Conservation (phyloP, 2,329 filamentous ascomycete genomes). For the Cryoendolithus antarcticus region DNA sequence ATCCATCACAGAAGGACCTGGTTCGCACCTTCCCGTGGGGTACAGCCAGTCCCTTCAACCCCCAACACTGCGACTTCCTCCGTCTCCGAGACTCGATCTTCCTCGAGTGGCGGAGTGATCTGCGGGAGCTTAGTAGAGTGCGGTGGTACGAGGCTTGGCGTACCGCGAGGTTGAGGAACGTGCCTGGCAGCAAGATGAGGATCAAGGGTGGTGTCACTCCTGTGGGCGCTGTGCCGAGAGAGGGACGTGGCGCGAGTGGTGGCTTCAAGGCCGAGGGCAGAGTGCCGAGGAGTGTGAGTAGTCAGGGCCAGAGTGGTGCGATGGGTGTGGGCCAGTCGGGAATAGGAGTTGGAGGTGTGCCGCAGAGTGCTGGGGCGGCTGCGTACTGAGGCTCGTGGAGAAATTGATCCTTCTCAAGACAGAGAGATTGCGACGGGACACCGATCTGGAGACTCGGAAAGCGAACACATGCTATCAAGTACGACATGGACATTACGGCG, state of each 20-base stretch:
- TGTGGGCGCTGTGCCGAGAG: constrained; percentile 19
- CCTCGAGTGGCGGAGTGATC: constrained; percentile 79
- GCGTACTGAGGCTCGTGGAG: no score
- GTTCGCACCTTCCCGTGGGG: constrained; percentile 90
- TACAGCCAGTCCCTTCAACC: constrained; percentile 85
- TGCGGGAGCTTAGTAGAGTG: constrained; percentile 80
- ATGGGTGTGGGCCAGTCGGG: background rate
- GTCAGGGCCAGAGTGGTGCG: background rate
- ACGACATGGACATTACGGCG: no score
- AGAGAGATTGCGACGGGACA: no score
- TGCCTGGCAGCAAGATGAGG: constrained; percentile 13
- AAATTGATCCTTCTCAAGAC: no score
- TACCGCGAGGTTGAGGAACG: constrained; percentile 40
- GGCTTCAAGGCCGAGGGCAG: constrained; percentile 2
- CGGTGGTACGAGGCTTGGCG: constrained; percentile 96
- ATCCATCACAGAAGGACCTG: constrained; percentile 57
- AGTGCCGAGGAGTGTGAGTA: constrained; percentile 10
- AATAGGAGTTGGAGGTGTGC: no score
- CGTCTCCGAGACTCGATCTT: constrained; percentile 87
- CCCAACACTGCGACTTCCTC: constrained; percentile 85
- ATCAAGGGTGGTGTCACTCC: constrained; percentile 25
- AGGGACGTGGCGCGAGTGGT: constrained; percentile 11
- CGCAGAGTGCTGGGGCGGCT: no score
- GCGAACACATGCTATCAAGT: no score
- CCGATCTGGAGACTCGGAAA: no score